Percentiles rank a stretch among this genome's conserved stretches.
Evolutionary conservation across 495 filamentous ascomycete genomes (phyloP).

Genomic region (Astrocystis sublimbata): DNA sequence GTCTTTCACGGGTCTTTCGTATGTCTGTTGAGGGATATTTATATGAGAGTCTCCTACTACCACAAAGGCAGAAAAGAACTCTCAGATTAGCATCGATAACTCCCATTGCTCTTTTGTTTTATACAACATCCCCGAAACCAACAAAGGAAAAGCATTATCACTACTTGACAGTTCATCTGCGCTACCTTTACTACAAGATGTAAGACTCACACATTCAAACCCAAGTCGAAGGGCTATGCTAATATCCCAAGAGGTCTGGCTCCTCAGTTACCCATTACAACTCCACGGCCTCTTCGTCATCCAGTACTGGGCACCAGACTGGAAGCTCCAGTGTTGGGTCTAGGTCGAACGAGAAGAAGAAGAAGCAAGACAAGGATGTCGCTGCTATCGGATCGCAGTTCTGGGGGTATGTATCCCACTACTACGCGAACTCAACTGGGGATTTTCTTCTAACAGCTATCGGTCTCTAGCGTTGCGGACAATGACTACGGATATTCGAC

Average conservation of each 20-base stretch:
- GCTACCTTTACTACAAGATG: too few species aligned
- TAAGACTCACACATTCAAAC: too few species aligned
- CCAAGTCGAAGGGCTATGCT: background rate
- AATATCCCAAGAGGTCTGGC: background rate
- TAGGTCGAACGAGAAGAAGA: background rate
- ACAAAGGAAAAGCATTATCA: too few species aligned
- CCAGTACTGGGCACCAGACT: background rate
- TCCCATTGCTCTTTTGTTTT: too few species aligned
- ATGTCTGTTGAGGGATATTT: too few species aligned
- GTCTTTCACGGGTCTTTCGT: too few species aligned
- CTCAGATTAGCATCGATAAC: too few species aligned
- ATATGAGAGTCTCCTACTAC: too few species aligned
- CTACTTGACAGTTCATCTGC: too few species aligned
- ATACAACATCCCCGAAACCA: too few species aligned
- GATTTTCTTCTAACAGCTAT: background rate
- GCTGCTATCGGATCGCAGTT: background rate
- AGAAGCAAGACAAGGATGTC: background rate
- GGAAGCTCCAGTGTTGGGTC: background rate
- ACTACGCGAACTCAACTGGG: background rate
- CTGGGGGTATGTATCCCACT: background rate
- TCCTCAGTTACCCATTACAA: background rate
- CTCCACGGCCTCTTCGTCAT: background rate
- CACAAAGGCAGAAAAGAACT: too few species aligned
- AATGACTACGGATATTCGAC: background rate
- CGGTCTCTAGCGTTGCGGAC: background rate